A percentile compares a stretch with the other conserved stretches of the same genome.
phyloP scores from a whole-genome alignment of 345 rosid genomes.

The Pseudoturritis turrita region DNA sequence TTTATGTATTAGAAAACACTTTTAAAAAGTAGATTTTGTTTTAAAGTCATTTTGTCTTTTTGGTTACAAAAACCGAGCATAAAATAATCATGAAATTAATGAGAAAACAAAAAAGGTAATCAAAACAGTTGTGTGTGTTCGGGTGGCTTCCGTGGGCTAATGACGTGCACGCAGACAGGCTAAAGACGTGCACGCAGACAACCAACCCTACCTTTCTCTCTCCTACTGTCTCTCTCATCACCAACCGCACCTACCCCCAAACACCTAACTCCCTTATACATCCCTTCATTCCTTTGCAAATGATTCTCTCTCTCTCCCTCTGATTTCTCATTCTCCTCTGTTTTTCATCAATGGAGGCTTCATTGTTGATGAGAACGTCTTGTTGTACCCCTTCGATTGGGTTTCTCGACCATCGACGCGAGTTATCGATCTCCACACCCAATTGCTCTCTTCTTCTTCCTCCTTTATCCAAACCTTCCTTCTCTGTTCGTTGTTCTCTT shows the following conservation, averaged over 20 bases:
- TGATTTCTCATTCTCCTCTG: conserved; percentile 11
- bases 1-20: too few species aligned
- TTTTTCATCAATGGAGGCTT: conserved; percentile 50
- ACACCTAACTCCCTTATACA: neutral
- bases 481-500: conserved; percentile 25
- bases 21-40: too few species aligned
- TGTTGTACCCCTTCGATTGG: conserved; percentile 34
- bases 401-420: conserved; percentile 17
- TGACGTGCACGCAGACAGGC: conserved; percentile 28
- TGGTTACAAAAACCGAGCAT: too few species aligned
- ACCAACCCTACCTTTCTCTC: conserved; percentile 1
- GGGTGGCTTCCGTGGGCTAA: conserved; percentile 24
- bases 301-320: neutral
- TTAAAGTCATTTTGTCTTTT: too few species aligned
- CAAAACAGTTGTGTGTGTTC: neutral
- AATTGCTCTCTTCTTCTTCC: conserved; percentile 11
- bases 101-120: neutral
- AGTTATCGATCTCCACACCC: conserved; percentile 11
- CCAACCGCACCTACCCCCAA: conserved; percentile 27
- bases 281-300: neutral
- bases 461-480: conserved; percentile 3
- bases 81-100: neutral
- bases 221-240: conserved; percentile 15
- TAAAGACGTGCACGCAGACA: conserved; percentile 28
- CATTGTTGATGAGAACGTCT: conserved; percentile 33